Evolutionary conservation across 345 rosid species (phyloP), one percentile per base, ranked within the genome.

Genomic region (Rhodomyrtus tomentosa): DNA sequence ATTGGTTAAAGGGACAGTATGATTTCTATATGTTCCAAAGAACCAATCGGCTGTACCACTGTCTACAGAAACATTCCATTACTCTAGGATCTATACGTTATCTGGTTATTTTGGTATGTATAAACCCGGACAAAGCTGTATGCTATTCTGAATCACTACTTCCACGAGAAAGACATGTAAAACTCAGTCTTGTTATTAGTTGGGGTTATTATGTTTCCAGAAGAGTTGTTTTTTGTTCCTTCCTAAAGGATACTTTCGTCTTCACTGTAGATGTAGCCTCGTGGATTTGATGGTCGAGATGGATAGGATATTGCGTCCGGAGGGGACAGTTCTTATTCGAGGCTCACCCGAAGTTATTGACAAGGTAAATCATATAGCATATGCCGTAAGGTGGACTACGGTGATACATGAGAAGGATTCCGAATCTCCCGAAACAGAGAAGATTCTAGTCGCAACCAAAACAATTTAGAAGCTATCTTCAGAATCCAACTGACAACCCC

Each of bases 251-350:
- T 22, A 82, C 50, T 40, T 58, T 50, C 40, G 15, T 72, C 72
- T 42, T 72, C 52, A 10, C 49, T 89, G 88, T 93, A 96, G 99
- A 90, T 97, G 99, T 92, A 91, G 89, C 89, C 91, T 97, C 55
- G 98, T 93, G 82, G 98, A 95, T 89, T 80, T 97, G 81, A 91
- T 97, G 94, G 95, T 95, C 73, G 99, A 97, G 91, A 94, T 97
- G 92, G 99, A 97, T 83, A 87, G 99, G 48, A 95, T 95, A 80
- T 81, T 97, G 89, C 98, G 98, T 62, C 98, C 98, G 24, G 93
- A 91, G 86, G 99, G 98, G 74, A 94, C 90, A 4, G 98, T 95
- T 56, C 80, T 97, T 82, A 90, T 97, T 74, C 91, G 96, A 53
- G 99, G 95, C 87, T 87, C 94, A 42, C 98, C 98, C 4, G 98